Base-by-base conservation (phyloP, 805 yeast species). In the Barnettozyma wickerhamii region DNA sequence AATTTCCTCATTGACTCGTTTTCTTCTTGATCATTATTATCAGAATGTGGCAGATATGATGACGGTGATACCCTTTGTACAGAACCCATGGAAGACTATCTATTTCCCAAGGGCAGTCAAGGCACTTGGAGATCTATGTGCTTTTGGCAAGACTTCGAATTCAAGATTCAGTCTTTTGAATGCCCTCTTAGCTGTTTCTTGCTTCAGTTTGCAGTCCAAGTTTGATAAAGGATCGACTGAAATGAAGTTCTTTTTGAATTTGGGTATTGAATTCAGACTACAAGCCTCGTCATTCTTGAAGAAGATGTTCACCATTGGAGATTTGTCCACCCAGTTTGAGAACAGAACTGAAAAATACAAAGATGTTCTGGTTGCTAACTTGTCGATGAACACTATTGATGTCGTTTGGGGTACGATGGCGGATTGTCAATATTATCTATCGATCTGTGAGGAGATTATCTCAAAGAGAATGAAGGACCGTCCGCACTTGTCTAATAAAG, bases 361-460 rank as follows among this genome's bases (percentile, higher is more conserved):
- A 56, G 95, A 87, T 56, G 84, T 86, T 5, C 59, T 88, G 20
- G 84, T 87, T 37, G 93, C 95, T 1, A 80, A 85, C 18, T 69
- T 88, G 58, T 81, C 93, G 3, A 85, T 87, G 95, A 86, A 82
- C 35, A 80, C 90, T 6, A 84, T 88, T 38, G 95, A 88, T 63
- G 81, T 86, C 38, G 90, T 86, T 13, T 84, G 95, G 87, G 95
- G 96, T 3, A 79, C 91, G 1, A 84, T 85, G 90, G 81, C 84
- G 41, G 93, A 84, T 50, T 86, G 95, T 54, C 79, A 77, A 47
- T 73, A 79, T 43, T 86, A 86, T 62, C 68, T 88, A 40, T 75
- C 78, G 40, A 77, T 88, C 52, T 84, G 95, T 64, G 91, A 86
- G 46, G 75, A 74, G 41, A 81, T 85, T 42, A 81, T 88, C 19